Percentiles rank a stretch among this genome's conserved stretches.
These are phyloP conservation scores for Phytophthora idaei DNA, from an alignment of 352 stramenopile genomes.

Conservation along the genomic window DNA sequence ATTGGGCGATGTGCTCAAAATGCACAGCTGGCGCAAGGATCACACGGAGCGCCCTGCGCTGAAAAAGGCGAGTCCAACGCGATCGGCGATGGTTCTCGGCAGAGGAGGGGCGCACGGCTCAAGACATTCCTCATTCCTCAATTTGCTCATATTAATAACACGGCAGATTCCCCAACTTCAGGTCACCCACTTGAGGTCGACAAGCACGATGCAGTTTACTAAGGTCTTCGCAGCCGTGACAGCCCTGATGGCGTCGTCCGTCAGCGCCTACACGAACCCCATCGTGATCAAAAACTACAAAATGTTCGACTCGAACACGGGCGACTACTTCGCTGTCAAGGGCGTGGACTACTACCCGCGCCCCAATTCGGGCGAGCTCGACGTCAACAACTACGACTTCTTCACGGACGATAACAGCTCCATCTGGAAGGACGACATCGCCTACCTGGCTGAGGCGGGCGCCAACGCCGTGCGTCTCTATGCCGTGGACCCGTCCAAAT, in stretches of 20 bases:
- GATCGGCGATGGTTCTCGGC: constrained; percentile 19
- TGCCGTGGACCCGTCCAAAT: constrained; percentile 80
- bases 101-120: constrained; percentile 20
- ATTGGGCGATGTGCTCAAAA: constrained; percentile 19
- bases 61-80: constrained; percentile 37
- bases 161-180: constrained; percentile 19
- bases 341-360: constrained; percentile 85
- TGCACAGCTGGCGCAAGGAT: constrained; percentile 34
- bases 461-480: constrained; percentile 87
- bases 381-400: constrained; percentile 83
- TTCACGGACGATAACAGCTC: constrained; percentile 80
- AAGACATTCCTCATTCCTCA: constrained; percentile 27
- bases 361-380: constrained; percentile 71
- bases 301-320: constrained; percentile 81
- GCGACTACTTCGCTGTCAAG: constrained; percentile 66
- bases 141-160: constrained; percentile 21
- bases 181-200: background rate
- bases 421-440: constrained; percentile 79
- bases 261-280: constrained; percentile 52
- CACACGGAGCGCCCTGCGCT: constrained; percentile 21
- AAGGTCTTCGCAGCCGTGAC: constrained; percentile 22
- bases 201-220: constrained; percentile 26
- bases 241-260: constrained; percentile 19
- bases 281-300: constrained; percentile 68
- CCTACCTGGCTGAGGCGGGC: constrained; percentile 57